A percentile compares a stretch with the other conserved stretches of the same genome.
phyloP scores from a whole-genome alignment of 164 flowering plant species.

The Akebia trifoliata region DNA sequence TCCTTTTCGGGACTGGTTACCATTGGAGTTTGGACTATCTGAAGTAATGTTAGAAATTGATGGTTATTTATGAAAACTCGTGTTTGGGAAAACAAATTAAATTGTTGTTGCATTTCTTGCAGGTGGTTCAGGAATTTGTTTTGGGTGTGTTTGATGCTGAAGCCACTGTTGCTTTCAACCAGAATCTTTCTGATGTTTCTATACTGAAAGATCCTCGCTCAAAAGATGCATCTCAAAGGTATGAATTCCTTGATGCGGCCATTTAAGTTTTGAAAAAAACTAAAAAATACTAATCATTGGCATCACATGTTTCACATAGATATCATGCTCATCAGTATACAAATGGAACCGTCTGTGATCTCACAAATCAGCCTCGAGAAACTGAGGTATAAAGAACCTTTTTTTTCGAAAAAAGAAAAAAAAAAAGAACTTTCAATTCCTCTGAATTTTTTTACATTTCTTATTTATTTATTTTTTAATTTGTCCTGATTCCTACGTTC shows the following conservation, averaged over 20 bases:
- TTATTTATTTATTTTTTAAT: background rate
- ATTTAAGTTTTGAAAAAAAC: background rate
- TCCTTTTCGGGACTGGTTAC: background rate
- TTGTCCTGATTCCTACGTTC: slow-evolving; percentile 4
- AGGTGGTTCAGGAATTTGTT: slow-evolving; percentile 86
- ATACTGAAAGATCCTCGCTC: slow-evolving; percentile 89
- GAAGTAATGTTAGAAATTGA: background rate
- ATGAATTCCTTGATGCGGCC: slow-evolving; percentile 6
- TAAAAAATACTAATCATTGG: background rate
- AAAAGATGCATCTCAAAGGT: slow-evolving; percentile 92
- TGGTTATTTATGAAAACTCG: background rate
- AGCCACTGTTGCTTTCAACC: slow-evolving; percentile 71
- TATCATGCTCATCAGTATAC: slow-evolving; percentile 87
- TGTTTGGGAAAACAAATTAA: too few relatives aligned
- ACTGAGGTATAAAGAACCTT: slow-evolving; percentile 65
- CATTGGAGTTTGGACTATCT: background rate
- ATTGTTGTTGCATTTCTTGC: slow-evolving; percentile 10
- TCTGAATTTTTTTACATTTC: background rate
- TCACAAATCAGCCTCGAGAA: slow-evolving; percentile 79
- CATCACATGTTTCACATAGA: slow-evolving; percentile 37
- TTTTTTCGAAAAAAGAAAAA: too few relatives aligned
- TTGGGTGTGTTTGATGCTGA: slow-evolving; percentile 83
- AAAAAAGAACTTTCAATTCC: background rate
- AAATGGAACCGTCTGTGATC: slow-evolving; percentile 90
- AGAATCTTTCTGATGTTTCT: slow-evolving; percentile 68